Percentiles rank a stretch among this genome's conserved stretches.
Conservation (phyloP, 1,284 basidiomycete species). For the Cryptococcus sp. region DNA sequence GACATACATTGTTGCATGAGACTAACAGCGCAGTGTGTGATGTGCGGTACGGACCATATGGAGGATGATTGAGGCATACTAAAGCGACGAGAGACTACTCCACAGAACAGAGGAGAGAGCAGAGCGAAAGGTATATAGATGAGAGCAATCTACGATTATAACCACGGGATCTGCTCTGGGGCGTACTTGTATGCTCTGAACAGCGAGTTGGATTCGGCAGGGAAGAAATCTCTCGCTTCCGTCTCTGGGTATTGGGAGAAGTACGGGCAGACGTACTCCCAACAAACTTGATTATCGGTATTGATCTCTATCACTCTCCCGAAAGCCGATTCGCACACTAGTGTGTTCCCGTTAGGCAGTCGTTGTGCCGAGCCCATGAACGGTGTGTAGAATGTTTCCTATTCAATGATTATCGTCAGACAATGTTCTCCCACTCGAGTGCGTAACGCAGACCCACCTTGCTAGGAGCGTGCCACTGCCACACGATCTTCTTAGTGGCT, state of each 20-base stretch:
- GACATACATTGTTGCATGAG: too few species aligned
- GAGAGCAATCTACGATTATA: background rate
- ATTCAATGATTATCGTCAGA: background rate
- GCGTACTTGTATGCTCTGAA: slow-evolving; percentile 28
- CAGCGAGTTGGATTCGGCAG: slow-evolving; percentile 20
- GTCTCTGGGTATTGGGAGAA: slow-evolving; percentile 23
- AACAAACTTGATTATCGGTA: slow-evolving; percentile 13
- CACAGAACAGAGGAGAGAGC: too few species aligned
- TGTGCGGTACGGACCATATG: too few species aligned
- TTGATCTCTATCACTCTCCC: slow-evolving; percentile 22
- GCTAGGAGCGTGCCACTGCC: slow-evolving; percentile 22
- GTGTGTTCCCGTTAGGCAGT: slow-evolving; percentile 24
- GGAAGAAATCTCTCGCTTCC: slow-evolving; percentile 20
- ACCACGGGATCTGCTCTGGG: slow-evolving; percentile 25
- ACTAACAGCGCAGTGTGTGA: too few species aligned
- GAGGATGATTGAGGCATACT: too few species aligned
- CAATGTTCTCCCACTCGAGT: background rate
- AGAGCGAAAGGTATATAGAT: too few species aligned
- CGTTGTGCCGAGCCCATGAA: slow-evolving; percentile 28
- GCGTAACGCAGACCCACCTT: slow-evolving; percentile 9
- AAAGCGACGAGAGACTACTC: too few species aligned
- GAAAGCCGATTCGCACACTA: slow-evolving; percentile 22
- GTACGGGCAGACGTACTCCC: slow-evolving; percentile 26
- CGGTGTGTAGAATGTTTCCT: slow-evolving; percentile 28
- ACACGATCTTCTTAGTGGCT: slow-evolving; percentile 22